Evolutionary conservation across 1,284 basidiomycete genomes (phyloP).

Genomic region (Fomitopsis betulina): DNA sequence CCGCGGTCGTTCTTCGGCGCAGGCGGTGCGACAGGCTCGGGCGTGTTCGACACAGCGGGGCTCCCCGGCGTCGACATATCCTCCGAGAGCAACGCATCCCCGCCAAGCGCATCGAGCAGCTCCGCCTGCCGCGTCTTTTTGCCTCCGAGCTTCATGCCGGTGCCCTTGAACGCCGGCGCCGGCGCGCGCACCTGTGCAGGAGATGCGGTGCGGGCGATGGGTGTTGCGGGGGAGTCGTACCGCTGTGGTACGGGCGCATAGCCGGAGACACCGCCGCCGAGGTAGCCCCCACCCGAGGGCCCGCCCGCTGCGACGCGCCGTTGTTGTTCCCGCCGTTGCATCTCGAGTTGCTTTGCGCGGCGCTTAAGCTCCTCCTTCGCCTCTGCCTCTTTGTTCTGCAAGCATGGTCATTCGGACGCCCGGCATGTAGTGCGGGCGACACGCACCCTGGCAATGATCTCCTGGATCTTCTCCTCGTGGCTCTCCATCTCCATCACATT

Average conservation of each 20-base stretch:
- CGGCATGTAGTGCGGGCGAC: background rate
- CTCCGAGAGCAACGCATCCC: slow-evolving; percentile 61
- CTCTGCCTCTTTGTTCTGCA: slow-evolving; percentile 96
- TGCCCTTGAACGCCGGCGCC: slow-evolving; percentile 85
- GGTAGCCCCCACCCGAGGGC: slow-evolving; percentile 44
- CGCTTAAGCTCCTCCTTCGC: slow-evolving; percentile 99
- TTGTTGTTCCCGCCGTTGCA: slow-evolving; percentile 94
- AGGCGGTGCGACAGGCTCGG: slow-evolving; percentile 34
- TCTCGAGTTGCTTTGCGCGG: slow-evolving; percentile 96
- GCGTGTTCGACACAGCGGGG: slow-evolving; percentile 43
- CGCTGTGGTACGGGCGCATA: slow-evolving; percentile 66
- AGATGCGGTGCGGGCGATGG: slow-evolving; percentile 40
- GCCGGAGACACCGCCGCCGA: slow-evolving; percentile 60
- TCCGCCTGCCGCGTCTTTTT: slow-evolving; percentile 90
- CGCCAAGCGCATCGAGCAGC: slow-evolving; percentile 83
- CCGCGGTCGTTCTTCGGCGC: slow-evolving; percentile 40
- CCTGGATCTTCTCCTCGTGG: slow-evolving; percentile 99
- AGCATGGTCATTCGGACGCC: background rate
- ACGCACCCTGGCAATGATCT: slow-evolving; percentile 91
- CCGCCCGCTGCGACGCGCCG: slow-evolving; percentile 54
- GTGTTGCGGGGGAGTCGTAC: slow-evolving; percentile 56
- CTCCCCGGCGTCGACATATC: slow-evolving; percentile 57
- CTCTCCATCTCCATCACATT: slow-evolving; percentile 97
- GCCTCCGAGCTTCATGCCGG: slow-evolving; percentile 96
- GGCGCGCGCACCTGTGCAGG: slow-evolving; percentile 50